Base-by-base conservation (phyloP, 2,329 filamentous ascomycete species). In the Aspergillus texensis region DNA sequence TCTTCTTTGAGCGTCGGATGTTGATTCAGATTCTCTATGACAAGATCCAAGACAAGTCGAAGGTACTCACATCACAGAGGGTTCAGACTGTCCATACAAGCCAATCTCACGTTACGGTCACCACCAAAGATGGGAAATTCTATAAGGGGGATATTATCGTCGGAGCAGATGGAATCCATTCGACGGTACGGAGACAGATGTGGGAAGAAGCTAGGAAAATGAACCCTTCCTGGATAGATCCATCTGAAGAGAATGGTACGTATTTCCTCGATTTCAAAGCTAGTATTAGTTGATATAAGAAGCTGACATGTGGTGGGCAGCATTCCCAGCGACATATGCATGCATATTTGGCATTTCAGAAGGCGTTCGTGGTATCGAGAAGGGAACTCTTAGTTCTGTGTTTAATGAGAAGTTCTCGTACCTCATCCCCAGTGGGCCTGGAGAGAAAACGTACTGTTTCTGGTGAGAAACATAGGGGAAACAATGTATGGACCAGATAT, bases 131-230 rank as follows among this genome's bases (percentile, higher is more conserved):
- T 2, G 59, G 59, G 0, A 30, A 50, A 4, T n/a, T 21, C 2
- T 57, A 56, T 9, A 32, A 6, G 11, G 59, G 43, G 8, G 53
- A 53, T 39, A 50, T 61, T 43, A 5, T 61, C 4, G n/a, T 57
- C 16, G 59, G 59, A 16, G 34, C 59, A 14, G 59, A 61, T 30
- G 59, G 53, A 4, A 36, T 56, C 11, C 53, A 55, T 24, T 48
- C 39, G 3, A 34, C 19, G 2, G 53, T 61, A 6, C 21, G 53
- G 8, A 19, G 16, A n/a, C 50, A 61, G 45, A 55, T 57, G 28
- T 48, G 45, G 45, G 24, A 48, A 28, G 45, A 48, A 48, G 59
- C 39, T n/a, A 24, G 53, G 50, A 2, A 32, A 16, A 24, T 6
- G 26, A 6, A 28, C 26, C 26, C 26, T 28, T 28, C 26, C 26